phyloP scores from a whole-genome alignment of 495 filamentous ascomycete species.

The Penicillium coprophilum region DNA sequence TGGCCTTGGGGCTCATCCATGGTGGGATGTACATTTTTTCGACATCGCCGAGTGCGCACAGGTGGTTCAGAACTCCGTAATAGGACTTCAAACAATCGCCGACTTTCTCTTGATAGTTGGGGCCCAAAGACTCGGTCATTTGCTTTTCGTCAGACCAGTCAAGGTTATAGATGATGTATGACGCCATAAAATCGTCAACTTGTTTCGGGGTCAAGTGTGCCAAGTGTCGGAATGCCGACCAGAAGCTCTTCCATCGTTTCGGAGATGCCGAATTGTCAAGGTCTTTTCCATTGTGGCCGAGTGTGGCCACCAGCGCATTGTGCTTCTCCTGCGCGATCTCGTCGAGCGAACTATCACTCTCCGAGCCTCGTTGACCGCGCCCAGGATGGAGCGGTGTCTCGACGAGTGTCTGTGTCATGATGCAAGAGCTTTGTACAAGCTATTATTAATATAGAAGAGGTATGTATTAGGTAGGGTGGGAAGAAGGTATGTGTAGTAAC shows the following conservation, averaged over 20 bases:
- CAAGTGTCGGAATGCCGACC: constrained; percentile 57
- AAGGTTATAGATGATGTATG: constrained; percentile 65
- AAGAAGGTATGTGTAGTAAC: background rate
- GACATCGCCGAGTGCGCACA: constrained; percentile 64
- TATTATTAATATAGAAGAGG: constrained; percentile 1
- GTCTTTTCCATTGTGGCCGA: constrained; percentile 28
- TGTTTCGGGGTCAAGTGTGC: constrained; percentile 56
- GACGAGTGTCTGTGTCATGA: constrained; percentile 25
- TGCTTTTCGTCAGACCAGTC: constrained; percentile 61
- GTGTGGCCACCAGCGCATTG: constrained; percentile 27
- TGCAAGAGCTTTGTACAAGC: constrained; percentile 10
- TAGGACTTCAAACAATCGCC: constrained; percentile 60
- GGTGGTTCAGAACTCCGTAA: constrained; percentile 63
- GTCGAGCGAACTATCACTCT: constrained; percentile 43
- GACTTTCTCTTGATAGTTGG: constrained; percentile 58
- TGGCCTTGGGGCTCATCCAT: constrained; percentile 57
- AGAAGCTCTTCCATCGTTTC: constrained; percentile 55
- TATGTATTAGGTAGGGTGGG: background rate
- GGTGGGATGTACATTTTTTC: constrained; percentile 71
- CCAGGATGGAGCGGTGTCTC: constrained; percentile 25
- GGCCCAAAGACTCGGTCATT: constrained; percentile 57
- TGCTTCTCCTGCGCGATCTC: constrained; percentile 41
- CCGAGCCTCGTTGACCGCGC: constrained; percentile 37
- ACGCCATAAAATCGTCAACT: constrained; percentile 65
- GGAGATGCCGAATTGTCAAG: constrained; percentile 51